Percentiles rank a stretch among this genome's conserved stretches.
Evolutionary conservation across 1,139 yeast genomes (phyloP).

Genomic region (Candida tropicalis): DNA sequence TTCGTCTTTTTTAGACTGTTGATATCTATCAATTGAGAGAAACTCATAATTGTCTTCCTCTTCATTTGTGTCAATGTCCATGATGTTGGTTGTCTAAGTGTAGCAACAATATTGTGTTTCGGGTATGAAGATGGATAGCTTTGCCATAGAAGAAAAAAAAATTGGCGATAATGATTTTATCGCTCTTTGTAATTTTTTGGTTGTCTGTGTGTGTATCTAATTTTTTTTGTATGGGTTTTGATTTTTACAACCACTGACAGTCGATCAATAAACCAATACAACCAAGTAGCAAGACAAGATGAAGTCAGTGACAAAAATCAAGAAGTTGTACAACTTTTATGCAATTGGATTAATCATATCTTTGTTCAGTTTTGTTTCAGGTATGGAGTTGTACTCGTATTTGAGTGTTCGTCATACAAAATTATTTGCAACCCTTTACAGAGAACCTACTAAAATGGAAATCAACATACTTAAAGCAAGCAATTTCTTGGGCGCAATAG

Average conservation of each 20-base stretch:
- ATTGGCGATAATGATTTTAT: not conserved
- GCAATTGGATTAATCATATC: slow-evolving; percentile 23
- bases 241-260: too few relatives aligned
- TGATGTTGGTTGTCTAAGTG: too few relatives aligned
- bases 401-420: slow-evolving; percentile 25
- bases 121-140: too few relatives aligned
- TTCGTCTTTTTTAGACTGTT: not conserved
- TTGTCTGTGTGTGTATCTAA: too few relatives aligned
- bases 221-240: too few relatives aligned
- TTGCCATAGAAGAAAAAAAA: not conserved
- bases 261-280: too few relatives aligned
- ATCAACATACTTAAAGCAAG: slow-evolving; percentile 30
- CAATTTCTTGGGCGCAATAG: slow-evolving; percentile 35
- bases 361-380: slow-evolving; percentile 28
- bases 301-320: slow-evolving; percentile 10
- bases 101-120: too few relatives aligned
- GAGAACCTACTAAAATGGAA: slow-evolving; percentile 26
- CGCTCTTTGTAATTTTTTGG: not conserved
- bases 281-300: not conserved
- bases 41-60: slow-evolving; percentile 10
- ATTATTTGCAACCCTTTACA: slow-evolving; percentile 27
- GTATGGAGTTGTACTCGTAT: slow-evolving; percentile 33
- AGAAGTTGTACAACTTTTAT: slow-evolving; percentile 16
- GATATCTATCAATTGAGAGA: slow-evolving; percentile 8
- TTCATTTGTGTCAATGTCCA: not conserved